phyloP scores from a whole-genome alignment of 1,284 basidiomycete genomes.

The Ustilago curta region DNA sequence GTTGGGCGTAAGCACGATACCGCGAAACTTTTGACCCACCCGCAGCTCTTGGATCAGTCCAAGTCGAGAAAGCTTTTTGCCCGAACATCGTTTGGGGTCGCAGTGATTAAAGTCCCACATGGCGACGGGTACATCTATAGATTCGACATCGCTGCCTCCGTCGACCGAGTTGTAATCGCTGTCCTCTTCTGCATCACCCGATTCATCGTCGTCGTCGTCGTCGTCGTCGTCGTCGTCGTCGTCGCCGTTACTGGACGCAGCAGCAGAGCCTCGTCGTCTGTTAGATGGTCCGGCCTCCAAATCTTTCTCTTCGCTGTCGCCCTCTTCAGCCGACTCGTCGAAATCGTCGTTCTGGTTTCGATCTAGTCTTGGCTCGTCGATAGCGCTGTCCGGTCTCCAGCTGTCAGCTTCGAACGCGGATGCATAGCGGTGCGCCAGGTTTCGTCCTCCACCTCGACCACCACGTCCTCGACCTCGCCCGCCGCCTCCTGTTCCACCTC shows the following conservation, averaged over 20 bases:
- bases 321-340: constrained; percentile 11
- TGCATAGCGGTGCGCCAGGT: constrained; percentile 31
- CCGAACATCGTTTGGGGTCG: constrained; percentile 92
- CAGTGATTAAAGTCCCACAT: constrained; percentile 90
- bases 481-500: constrained; percentile 27
- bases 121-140: constrained; percentile 58
- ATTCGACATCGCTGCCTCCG: constrained; percentile 39
- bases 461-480: constrained; percentile 36
- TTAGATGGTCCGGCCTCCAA: constrained; percentile 21
- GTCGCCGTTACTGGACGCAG: neutral
- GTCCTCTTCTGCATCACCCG: constrained; percentile 28
- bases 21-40: constrained; percentile 87
- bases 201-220: constrained; percentile 6
- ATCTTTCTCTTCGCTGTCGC: constrained; percentile 18
- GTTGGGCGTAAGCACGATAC: constrained; percentile 93
- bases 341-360: neutral
- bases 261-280: constrained; percentile 12
- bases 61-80: constrained; percentile 89
- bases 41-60: constrained; percentile 86
- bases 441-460: constrained; percentile 40
- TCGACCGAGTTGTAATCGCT: constrained; percentile 42
- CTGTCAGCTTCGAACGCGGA: constrained; percentile 43
- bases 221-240: constrained; percentile 16
- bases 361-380: constrained; percentile 31
- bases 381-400: constrained; percentile 54